phyloP scores from a whole-genome alignment of 2,329 filamentous ascomycete genomes.

The Huntiella abstrusa region DNA sequence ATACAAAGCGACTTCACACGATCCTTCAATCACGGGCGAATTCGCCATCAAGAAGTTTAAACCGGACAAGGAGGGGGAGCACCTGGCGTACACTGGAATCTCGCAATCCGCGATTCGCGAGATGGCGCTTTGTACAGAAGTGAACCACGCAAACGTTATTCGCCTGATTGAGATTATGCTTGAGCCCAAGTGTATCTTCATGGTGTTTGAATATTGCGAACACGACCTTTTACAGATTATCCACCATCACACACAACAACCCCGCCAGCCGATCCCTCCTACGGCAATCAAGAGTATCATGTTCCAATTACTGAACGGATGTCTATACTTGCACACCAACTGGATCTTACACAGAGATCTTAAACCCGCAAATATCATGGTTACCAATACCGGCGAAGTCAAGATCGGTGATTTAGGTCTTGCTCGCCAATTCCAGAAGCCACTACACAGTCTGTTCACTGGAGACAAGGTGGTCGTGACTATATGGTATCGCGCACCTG shows the following conservation, averaged over 20 bases:
- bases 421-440: constrained; percentile 84
- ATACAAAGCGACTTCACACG: constrained; percentile 74
- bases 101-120: constrained; percentile 94
- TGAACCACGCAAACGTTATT: constrained; percentile 77
- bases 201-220: constrained; percentile 98
- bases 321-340: constrained; percentile 85
- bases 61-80: constrained; percentile 93
- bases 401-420: constrained; percentile 90
- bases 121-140: constrained; percentile 90
- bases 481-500: constrained; percentile 95
- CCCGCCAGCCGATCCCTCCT: constrained; percentile 73
- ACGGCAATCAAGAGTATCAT: constrained; percentile 82
- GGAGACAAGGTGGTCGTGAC: constrained; percentile 98
- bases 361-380: constrained; percentile 98
- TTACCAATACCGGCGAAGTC: constrained; percentile 74
- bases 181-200: constrained; percentile 97
- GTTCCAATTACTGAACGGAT: constrained; percentile 86
- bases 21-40: constrained; percentile 39
- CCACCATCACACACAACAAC: constrained; percentile 84
- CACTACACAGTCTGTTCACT: constrained; percentile 72
- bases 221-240: constrained; percentile 96
- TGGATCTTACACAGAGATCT: constrained; percentile 96
- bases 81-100: constrained; percentile 87
- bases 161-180: constrained; percentile 86
- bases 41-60: constrained; percentile 99